A percentile compares a stretch with the other conserved stretches of the same genome.
Conservation (phyloP, 495 filamentous ascomycete genomes). For the Barbatosphaeria neglecta region DNA sequence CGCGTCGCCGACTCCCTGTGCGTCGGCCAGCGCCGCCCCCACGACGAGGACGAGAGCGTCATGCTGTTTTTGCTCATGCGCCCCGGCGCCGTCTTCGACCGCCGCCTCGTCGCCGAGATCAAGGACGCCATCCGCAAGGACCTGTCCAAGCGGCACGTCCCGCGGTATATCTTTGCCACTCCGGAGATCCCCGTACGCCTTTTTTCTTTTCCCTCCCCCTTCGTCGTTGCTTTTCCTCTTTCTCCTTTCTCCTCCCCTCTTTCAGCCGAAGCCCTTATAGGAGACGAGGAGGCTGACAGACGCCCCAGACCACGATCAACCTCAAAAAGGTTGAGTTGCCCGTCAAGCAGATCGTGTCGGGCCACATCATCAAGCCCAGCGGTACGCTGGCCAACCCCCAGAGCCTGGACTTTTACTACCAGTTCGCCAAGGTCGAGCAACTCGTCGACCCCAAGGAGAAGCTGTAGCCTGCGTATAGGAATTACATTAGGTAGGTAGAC, state of each 20-base stretch:
- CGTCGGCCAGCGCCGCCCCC: conserved; percentile 59
- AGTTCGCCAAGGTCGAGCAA: conserved; percentile 67
- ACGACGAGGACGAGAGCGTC: conserved; percentile 61
- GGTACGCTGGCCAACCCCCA: conserved; percentile 68
- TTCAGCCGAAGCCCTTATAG: not conserved
- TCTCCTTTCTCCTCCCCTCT: not conserved
- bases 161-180: conserved; percentile 68
- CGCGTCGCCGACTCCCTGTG: conserved; percentile 56
- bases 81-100: conserved; percentile 42
- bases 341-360: conserved; percentile 75
- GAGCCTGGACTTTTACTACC: conserved; percentile 66
- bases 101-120: conserved; percentile 45
- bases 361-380: conserved; percentile 59
- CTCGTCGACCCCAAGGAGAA: conserved; percentile 34
- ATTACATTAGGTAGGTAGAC: too few relatives aligned
- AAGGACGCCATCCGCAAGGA: conserved; percentile 51
- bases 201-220: conserved; percentile 8
- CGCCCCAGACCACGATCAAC: conserved; percentile 61
- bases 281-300: not conserved
- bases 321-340: conserved; percentile 78
- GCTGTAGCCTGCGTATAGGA: too few relatives aligned
- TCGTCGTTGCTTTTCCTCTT: not conserved
- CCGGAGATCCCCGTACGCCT: conserved; percentile 69
- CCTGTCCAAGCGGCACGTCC: conserved; percentile 62
- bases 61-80: conserved; percentile 67